phyloP scores from a whole-genome alignment of 192 early-diverging fungal species.

The Podochytrium sp. region DNA sequence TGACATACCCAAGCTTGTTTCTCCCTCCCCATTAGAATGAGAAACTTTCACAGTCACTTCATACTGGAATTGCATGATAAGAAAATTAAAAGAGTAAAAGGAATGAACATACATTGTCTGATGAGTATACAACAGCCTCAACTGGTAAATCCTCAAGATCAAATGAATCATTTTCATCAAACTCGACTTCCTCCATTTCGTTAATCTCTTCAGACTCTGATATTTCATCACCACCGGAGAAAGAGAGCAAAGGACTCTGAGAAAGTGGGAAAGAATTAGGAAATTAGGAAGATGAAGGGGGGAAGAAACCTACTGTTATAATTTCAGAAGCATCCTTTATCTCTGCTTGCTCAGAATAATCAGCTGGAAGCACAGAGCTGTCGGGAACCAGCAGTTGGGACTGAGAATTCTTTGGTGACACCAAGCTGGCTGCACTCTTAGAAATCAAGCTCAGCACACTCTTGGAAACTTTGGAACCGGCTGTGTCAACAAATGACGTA shows the following conservation, averaged over 20 bases:
- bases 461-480: constrained; percentile 9
- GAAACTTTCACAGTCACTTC: too few species aligned
- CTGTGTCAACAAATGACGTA: constrained; percentile 13
- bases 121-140: background rate
- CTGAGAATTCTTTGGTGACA: constrained; percentile 1
- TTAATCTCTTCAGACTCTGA: background rate
- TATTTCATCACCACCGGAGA: background rate
- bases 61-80: too few species aligned
- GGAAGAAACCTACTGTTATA: too few species aligned
- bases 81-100: background rate
- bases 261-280: too few species aligned
- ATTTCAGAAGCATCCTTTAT: too few species aligned
- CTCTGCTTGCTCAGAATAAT: background rate
- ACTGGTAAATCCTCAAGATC: background rate
- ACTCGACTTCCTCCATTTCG: too few species aligned
- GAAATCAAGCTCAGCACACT: constrained; percentile 25
- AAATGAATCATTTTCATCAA: too few species aligned
- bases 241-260: background rate
- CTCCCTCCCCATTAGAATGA: too few species aligned
- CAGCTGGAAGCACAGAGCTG: background rate
- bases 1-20: too few species aligned
- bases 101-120: background rate
- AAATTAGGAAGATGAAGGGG: too few species aligned
- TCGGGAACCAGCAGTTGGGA: background rate
- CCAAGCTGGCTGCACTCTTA: constrained; percentile 21